Evolutionary conservation across 2,329 filamentous ascomycete genomes (phyloP).

Genomic region (Arthrobotrys musiformis): DNA sequence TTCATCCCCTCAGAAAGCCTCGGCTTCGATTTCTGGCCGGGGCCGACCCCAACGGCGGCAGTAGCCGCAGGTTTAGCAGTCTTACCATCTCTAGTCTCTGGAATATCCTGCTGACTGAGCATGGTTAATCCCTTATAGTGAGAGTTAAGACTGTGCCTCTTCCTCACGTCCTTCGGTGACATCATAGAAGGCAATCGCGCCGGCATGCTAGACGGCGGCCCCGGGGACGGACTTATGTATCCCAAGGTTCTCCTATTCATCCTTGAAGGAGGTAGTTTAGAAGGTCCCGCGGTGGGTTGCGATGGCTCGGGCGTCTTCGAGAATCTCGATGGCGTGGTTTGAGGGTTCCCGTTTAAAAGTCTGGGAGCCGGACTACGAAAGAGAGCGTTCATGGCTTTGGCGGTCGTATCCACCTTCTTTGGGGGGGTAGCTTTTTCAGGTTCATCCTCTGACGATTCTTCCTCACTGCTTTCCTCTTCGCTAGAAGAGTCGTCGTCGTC

Average conservation of each 20-base stretch:
- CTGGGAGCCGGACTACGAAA: conserved; percentile 16
- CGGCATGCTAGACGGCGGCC: conserved; percentile 50
- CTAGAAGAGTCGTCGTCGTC: conserved; percentile 3
- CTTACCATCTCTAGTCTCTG: conserved; percentile 39
- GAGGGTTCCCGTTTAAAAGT: conserved; percentile 10
- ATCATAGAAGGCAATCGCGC: conserved; percentile 40
- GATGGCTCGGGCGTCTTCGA: conserved; percentile 43
- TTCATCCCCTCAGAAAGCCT: conserved; percentile 36
- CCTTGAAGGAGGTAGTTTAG: conserved; percentile 42
- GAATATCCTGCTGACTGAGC: conserved; percentile 51
- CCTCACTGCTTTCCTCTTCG: not conserved
- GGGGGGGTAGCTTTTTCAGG: conserved; percentile 1
- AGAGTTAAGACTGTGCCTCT: conserved; percentile 34
- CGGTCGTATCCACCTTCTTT: conserved; percentile 10
- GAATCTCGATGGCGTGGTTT: conserved; percentile 8
- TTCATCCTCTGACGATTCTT: conserved; percentile 12
- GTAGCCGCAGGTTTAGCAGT: not conserved
- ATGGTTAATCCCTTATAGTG: conserved; percentile 42
- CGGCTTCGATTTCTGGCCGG: conserved; percentile 16
- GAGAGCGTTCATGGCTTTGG: conserved; percentile 32
- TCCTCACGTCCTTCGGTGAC: conserved; percentile 26
- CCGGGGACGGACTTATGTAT: conserved; percentile 50
- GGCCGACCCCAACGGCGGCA: not conserved
- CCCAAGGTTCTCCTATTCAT: conserved; percentile 52
- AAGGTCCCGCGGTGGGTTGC: not conserved